Conservation (phyloP, 2,329 filamentous ascomycete genomes). For the Colletotrichum spaethianum region DNA sequence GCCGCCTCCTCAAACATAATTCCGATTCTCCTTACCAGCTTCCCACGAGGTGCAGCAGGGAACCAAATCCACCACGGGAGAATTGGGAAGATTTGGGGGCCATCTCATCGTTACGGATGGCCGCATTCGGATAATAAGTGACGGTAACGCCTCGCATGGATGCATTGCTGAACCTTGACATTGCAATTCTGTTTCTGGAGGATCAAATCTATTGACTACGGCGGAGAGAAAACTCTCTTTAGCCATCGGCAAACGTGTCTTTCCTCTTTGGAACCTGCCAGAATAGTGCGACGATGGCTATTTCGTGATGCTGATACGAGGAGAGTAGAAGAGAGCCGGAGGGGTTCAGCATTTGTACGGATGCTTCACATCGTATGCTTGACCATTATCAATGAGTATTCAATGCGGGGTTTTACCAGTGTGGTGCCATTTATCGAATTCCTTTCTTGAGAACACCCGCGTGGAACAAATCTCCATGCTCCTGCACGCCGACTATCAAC, state of each 20-base stretch:
- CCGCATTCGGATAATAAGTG: neutral
- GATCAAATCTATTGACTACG: neutral
- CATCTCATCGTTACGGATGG: neutral
- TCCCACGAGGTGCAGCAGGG: constrained; percentile 37
- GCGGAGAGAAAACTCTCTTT: neutral
- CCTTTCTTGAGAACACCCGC: neutral
- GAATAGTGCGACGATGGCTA: neutral
- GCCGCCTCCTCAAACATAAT: constrained; percentile 21
- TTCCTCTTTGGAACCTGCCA: neutral
- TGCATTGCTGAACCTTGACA: neutral
- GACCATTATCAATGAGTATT: neutral
- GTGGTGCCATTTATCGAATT: neutral
- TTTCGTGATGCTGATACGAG: neutral
- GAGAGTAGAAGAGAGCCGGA: neutral
- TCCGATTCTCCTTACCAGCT: constrained; percentile 23
- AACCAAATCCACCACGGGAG: constrained; percentile 8
- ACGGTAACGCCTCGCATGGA: constrained; percentile 11
- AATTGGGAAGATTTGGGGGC: constrained; percentile 17
- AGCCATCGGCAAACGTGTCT: neutral
- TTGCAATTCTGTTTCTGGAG: constrained; percentile 5
- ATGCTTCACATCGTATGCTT: neutral
- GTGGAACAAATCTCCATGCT: neutral
- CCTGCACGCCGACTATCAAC: constrained; percentile 5
- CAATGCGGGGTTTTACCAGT: neutral
- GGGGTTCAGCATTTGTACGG: too few species aligned